A percentile compares a stretch with the other conserved stretches of the same genome.
These are phyloP conservation scores for Iberis pinnata DNA, from an alignment of 345 rosid genomes.

Conservation along the genomic window DNA sequence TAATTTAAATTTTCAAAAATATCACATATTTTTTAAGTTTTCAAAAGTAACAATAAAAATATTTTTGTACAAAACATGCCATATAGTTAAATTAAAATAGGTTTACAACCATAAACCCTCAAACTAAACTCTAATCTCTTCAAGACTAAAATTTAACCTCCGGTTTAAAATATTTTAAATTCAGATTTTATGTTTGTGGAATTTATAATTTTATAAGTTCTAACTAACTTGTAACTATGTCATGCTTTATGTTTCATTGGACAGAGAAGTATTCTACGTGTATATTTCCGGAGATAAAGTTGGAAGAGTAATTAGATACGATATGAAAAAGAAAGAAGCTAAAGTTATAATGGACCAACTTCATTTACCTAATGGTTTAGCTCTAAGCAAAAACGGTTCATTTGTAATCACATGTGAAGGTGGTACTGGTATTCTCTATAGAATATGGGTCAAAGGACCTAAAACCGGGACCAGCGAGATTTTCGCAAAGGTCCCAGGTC, in stretches of 20 bases:
- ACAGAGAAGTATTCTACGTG: slow-evolving; percentile 39
- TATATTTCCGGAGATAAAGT: not conserved
- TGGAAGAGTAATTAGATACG: slow-evolving; percentile 28
- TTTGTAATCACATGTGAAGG: slow-evolving; percentile 47
- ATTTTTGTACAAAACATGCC: too few relatives aligned
- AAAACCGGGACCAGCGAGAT: slow-evolving; percentile 32
- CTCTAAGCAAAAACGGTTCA: slow-evolving; percentile 49
- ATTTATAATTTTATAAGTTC: too few relatives aligned
- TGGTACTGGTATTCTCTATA: slow-evolving; percentile 24
- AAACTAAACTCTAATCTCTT: too few relatives aligned
- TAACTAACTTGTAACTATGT: too few relatives aligned
- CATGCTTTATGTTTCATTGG: not conserved
- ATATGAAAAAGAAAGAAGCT: slow-evolving; percentile 28
- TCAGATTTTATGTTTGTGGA: too few relatives aligned
- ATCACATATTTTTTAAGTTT: too few relatives aligned
- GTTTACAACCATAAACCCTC: too few relatives aligned
- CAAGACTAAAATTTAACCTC: too few relatives aligned
- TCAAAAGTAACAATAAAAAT: too few relatives aligned
- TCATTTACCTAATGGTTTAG: slow-evolving; percentile 61
- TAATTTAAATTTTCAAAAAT: too few relatives aligned
- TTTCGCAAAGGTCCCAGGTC: slow-evolving; percentile 44
- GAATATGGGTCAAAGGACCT: slow-evolving; percentile 44
- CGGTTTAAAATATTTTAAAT: too few relatives aligned
- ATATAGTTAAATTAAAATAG: too few relatives aligned
- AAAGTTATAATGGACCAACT: slow-evolving; percentile 31